Evolutionary conservation across 805 yeast species (phyloP).

Genomic region (Danielia reshetovae): DNA sequence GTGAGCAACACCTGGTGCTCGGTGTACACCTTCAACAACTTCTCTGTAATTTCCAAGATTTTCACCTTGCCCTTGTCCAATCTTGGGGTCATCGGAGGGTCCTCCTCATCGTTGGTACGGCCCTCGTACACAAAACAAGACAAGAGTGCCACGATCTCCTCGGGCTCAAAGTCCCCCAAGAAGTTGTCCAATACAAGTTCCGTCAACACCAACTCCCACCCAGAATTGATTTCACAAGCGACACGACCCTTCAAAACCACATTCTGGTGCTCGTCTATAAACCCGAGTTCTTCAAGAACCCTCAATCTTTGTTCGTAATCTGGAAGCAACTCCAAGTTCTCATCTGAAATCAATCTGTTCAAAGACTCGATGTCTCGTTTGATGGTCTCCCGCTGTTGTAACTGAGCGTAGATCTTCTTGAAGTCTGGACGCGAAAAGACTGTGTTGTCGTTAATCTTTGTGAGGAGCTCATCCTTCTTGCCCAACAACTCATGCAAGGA

Average conservation of each 20-base stretch:
- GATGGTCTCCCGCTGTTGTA: constrained; percentile 44
- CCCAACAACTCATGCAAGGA: constrained; percentile 34
- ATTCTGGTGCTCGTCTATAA: constrained; percentile 71
- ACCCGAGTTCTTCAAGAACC: constrained; percentile 75
- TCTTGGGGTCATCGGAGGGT: constrained; percentile 67
- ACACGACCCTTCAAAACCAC: constrained; percentile 87
- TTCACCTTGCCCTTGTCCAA: constrained; percentile 64
- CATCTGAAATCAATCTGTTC: constrained; percentile 70
- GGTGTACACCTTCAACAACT: constrained; percentile 57
- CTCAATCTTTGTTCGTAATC: constrained; percentile 87
- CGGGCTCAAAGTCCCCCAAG: constrained; percentile 88
- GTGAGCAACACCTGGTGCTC: constrained; percentile 72
- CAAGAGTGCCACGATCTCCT: constrained; percentile 91
- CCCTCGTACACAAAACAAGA: constrained; percentile 96
- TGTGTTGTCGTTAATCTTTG: constrained; percentile 22
- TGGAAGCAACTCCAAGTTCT: constrained; percentile 84
- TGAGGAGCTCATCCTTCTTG: constrained; percentile 32
- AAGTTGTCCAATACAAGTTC: constrained; percentile 89
- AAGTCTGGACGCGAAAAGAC: constrained; percentile 41
- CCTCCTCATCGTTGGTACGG: constrained; percentile 58
- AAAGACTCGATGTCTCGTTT: constrained; percentile 50
- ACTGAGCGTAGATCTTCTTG: constrained; percentile 38
- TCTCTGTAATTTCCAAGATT: constrained; percentile 67
- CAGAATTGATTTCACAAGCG: constrained; percentile 87
- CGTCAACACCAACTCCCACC: constrained; percentile 86